Base-by-base conservation (phyloP, 2,329 filamentous ascomycete species). In the Paecilomyces dactylethromorphus region DNA sequence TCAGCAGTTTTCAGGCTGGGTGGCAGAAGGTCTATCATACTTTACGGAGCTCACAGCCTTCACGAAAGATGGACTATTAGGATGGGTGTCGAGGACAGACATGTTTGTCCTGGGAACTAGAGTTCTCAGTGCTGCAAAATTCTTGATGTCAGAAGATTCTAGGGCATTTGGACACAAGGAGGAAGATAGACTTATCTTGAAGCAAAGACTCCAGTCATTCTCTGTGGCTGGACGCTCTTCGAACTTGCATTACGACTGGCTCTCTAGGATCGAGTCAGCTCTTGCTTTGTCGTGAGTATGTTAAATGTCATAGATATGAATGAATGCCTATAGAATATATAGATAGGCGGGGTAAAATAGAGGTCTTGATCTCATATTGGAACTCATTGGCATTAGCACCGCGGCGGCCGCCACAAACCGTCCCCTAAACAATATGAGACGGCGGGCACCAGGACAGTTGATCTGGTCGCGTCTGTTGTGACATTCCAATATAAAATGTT, bases 81-180 rank as follows among this genome's bases (percentile, higher is more conserved):
- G 91, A 6, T 92, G 88, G 86, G 83, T 84, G 1, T 87, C 87
- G 1, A 86, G 87, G 58, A 81, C 86, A 0, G 83, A 86, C 31
- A 83, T 87, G 0, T 93, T 92, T 57, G 70, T 70, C 1, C 62
- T 79, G 26, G 74, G 73, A 1, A 59, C 74, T n/a, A 71, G 76
- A 13, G 63, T 79, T 13, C 70, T 79, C 51, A 68, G 64, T 35
- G 66, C 76, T 50, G 73, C 76, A 2, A 68, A 68, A 13, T 62
- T 73, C 10, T 53, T 79, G n/a, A 58, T 69, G 13, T 68, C 65
- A 0, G 63, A 53, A 0, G 55, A 61, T 4, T 66, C 69, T 53
- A 50, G 58, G 18, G 64, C 59, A 31, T 59, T 65, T 18, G 56
- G 58, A 6, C 63, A 59, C 26, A 13, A 69, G 50, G 60, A 60